Evolutionary conservation across 805 yeast species (phyloP).

Genomic region (Kurtzmaniella cleridarum): DNA sequence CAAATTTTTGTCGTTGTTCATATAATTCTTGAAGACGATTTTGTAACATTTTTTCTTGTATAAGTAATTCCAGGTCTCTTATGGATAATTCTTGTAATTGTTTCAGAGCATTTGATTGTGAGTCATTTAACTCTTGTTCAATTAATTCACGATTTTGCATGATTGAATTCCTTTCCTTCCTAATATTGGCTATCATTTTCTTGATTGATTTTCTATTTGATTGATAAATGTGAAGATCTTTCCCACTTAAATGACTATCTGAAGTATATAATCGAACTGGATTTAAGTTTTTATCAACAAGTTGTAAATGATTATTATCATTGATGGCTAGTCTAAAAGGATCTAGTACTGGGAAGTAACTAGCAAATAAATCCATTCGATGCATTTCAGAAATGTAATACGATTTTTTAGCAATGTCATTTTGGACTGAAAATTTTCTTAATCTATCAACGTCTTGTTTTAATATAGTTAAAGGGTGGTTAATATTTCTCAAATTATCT

Average conservation of each 20-base stretch:
- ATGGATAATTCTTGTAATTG: too few relatives aligned
- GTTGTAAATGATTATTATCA: not conserved
- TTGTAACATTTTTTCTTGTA: too few relatives aligned
- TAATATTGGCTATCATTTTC: not conserved
- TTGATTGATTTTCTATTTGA: too few relatives aligned
- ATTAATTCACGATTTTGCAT: not conserved
- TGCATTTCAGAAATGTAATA: constrained; percentile 29
- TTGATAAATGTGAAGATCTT: too few relatives aligned
- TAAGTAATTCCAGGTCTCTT: too few relatives aligned
- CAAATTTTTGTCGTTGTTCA: constrained; percentile 9
- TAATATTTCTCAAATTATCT: not conserved
- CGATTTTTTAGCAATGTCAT: constrained; percentile 12
- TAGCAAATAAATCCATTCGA: constrained; percentile 21
- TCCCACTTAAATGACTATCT: too few relatives aligned
- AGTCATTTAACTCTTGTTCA: constrained; percentile 3
- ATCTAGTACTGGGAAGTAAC: too few relatives aligned
- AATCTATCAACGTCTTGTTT: not conserved
- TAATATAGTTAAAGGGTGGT: constrained; percentile 1
- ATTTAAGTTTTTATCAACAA: too few relatives aligned
- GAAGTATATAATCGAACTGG: too few relatives aligned
- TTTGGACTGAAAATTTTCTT: constrained; percentile 2
- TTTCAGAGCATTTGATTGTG: too few relatives aligned
- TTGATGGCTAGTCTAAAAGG: constrained; percentile 17
- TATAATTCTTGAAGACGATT: not conserved
- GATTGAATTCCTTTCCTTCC: not conserved